These are phyloP conservation scores for Lindgomyces ingoldianus DNA, from an alignment of 495 filamentous ascomycete genomes.

Conservation along the genomic window DNA sequence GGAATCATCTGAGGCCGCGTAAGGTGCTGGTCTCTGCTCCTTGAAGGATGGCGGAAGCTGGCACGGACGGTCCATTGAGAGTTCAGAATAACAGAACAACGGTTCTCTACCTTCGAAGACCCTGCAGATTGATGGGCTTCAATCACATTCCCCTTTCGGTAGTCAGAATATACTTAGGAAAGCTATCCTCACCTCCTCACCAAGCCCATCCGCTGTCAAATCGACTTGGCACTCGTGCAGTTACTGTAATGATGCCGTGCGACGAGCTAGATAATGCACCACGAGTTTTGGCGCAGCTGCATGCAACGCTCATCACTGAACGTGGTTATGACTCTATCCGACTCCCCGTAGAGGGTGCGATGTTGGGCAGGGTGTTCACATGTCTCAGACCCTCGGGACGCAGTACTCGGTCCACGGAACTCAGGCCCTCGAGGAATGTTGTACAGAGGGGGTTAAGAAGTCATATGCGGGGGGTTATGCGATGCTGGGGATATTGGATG, in stretches of 20 bases:
- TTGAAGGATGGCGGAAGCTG: not conserved
- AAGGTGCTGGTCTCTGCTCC: no score
- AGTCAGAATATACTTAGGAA: no score
- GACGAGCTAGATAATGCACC: slow-evolving; percentile 31
- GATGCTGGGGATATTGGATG: not conserved
- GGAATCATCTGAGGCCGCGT: no score
- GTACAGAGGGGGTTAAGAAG: not conserved
- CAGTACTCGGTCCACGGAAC: not conserved
- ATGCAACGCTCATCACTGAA: slow-evolving; percentile 4
- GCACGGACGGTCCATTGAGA: not conserved
- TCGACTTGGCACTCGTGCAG: not conserved
- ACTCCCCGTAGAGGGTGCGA: not conserved
- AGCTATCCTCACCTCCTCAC: not conserved
- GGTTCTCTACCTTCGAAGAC: not conserved
- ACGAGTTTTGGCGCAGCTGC: slow-evolving; percentile 22
- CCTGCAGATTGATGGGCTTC: not conserved
- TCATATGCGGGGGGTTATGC: not conserved
- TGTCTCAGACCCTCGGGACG: slow-evolving; percentile 24
- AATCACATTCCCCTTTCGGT: no score
- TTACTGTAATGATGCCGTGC: slow-evolving; percentile 3
- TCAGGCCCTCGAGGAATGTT: not conserved
- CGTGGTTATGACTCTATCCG: slow-evolving; percentile 9
- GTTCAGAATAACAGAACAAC: no score
- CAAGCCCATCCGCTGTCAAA: slow-evolving; percentile 5
- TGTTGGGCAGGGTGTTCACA: slow-evolving; percentile 15